Base-by-base conservation (phyloP, 2,329 filamentous ascomycete genomes). In the Scolecobasidium constrictum region DNA sequence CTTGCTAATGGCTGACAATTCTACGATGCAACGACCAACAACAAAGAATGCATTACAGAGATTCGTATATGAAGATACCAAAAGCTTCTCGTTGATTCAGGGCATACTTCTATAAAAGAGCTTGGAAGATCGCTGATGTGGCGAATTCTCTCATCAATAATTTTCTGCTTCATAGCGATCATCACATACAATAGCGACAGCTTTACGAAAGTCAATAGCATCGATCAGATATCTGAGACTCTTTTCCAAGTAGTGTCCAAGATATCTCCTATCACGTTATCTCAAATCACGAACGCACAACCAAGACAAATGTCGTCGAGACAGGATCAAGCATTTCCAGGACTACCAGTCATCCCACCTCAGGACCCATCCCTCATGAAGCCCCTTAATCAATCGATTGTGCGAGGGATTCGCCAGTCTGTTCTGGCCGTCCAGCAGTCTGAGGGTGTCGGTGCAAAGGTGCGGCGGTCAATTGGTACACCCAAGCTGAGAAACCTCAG, bases 391-490 rank as follows among this genome's bases (percentile, higher is more conserved):
- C 83, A 83, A 74, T 75, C 82, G 35, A 63, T 78, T 47, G 72
- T 83, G 20, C 78, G 92, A 56, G 74, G 79, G 39, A 90, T 96
- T 58, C 78, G 77, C 51, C 84, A 88, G 64, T 78, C 83, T 51
- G 88, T 95, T 63, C 73, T 86, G 35, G 90, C 90, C 47, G 64
- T 82, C 46, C 86, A 94, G 63, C 85, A 94, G 62, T 69, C 84
- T 20, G 90, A 96, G 62, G 90, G 90, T 35, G 86, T 81, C 0
- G 90, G 92, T 44, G 90, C 90, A 4, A 75, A 79, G 48, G 90
- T 96, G 12, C 78, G 90, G 49, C 79, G 90, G 46, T 88, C 84
- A 34, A 84, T 96, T 50, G 90, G 90, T 52, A 94, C 86, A 1
- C 73, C 83, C 4, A 73, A 83, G 50, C 72, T 96, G 17, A 78